Percentiles rank a stretch among this genome's conserved stretches.
Evolutionary conservation across 768 basidiomycete genomes (phyloP).

Genomic region (Suillus discolor): DNA sequence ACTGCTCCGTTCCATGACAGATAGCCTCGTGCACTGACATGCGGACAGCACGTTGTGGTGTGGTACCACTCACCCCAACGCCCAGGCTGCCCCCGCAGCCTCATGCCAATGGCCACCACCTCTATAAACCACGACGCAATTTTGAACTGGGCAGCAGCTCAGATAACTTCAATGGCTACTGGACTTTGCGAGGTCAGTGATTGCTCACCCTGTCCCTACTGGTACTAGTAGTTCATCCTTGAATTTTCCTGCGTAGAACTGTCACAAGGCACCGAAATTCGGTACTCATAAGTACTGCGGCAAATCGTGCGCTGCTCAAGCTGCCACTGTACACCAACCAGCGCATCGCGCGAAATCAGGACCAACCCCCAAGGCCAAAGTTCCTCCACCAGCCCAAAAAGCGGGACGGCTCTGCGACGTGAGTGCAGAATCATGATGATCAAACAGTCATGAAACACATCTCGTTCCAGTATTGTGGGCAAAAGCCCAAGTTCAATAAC

Average conservation of each 20-base stretch:
- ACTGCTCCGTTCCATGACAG: background rate
- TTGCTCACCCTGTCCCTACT: background rate
- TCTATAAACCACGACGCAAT: slow-evolving; percentile 7
- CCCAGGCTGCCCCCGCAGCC: slow-evolving; percentile 3
- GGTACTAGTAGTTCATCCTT: background rate
- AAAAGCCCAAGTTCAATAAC: slow-evolving; percentile 61
- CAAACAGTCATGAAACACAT: slow-evolving; percentile 19
- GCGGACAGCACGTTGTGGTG: slow-evolving; percentile 2
- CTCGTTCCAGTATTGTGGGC: slow-evolving; percentile 45
- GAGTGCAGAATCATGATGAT: slow-evolving; percentile 30
- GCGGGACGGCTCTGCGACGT: slow-evolving; percentile 28
- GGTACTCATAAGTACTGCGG: slow-evolving; percentile 57
- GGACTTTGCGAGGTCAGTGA: slow-evolving; percentile 33
- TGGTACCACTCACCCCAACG: background rate
- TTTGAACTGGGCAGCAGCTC: slow-evolving; percentile 5
- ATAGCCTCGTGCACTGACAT: slow-evolving; percentile 4
- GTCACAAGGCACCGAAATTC: slow-evolving; percentile 57
- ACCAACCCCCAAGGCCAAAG: slow-evolving; percentile 18
- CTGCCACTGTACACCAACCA: slow-evolving; percentile 18
- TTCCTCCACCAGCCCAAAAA: slow-evolving; percentile 19
- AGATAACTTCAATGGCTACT: slow-evolving; percentile 26
- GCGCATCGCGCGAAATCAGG: slow-evolving; percentile 12
- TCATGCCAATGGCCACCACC: slow-evolving; percentile 4
- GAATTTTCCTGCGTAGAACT: slow-evolving; percentile 41
- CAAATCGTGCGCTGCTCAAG: slow-evolving; percentile 55